Conservation (phyloP, 306 rosid species). For the Aeschynomene evenia region DNA sequence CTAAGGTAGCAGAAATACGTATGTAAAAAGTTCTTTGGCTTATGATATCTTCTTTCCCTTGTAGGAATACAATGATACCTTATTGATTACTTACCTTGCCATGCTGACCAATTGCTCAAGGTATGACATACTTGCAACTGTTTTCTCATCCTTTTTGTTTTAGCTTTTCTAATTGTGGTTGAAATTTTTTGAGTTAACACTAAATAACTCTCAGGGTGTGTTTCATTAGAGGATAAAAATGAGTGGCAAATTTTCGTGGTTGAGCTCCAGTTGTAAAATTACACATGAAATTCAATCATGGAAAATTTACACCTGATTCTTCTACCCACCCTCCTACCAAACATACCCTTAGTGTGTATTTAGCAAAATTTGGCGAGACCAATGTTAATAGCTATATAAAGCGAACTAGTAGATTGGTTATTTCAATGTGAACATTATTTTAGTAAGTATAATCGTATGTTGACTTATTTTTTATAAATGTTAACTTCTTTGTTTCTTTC, state of each 20-base stretch:
- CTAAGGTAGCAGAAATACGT: conserved; percentile 1
- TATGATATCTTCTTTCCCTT: conserved; percentile 19
- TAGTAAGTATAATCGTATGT: conserved; percentile 4
- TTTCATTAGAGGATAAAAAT: too few species aligned
- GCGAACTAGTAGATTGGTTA: not conserved
- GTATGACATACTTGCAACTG: conserved; percentile 41
- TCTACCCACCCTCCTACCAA: too few species aligned
- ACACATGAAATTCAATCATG: too few species aligned
- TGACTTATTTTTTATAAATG: not conserved
- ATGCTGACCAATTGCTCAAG: conserved; percentile 98
- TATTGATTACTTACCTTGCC: conserved; percentile 82
- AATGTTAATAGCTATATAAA: not conserved
- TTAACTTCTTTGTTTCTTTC: conserved; percentile 6
- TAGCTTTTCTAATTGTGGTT: not conserved
- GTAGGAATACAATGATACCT: conserved; percentile 91
- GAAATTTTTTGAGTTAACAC: not conserved
- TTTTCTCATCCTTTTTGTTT: conserved; percentile 1
- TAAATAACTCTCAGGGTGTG: not conserved
- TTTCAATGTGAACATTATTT: not conserved
- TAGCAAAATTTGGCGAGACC: not conserved
- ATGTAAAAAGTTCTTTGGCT: not conserved
- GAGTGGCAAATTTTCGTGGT: too few species aligned
- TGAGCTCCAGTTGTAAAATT: too few species aligned
- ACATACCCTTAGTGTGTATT: too few species aligned
- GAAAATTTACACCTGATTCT: too few species aligned